phyloP scores from a whole-genome alignment of 2,329 filamentous ascomycete species.

The Aspergillus ruber region DNA sequence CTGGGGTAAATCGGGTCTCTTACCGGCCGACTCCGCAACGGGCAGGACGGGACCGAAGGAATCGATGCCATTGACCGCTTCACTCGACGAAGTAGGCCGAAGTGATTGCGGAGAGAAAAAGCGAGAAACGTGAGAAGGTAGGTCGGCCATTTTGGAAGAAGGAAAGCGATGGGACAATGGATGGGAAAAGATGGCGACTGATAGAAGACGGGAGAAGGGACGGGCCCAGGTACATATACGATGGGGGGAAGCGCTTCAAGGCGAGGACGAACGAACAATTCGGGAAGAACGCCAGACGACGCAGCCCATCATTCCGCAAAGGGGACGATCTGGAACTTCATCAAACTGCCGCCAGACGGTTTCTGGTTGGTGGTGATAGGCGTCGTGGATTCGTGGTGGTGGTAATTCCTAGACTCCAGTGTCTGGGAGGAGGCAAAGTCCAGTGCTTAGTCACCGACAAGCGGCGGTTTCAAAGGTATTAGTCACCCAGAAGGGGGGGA shows the following conservation, averaged over 20 bases:
- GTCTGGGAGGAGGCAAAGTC: neutral
- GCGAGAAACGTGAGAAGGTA: slow-evolving; percentile 51
- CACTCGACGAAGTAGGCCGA: slow-evolving; percentile 15
- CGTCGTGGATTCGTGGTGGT: neutral
- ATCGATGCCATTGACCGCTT: slow-evolving; percentile 15
- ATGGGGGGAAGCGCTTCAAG: neutral
- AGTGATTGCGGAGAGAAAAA: slow-evolving; percentile 38
- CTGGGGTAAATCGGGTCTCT: slow-evolving; percentile 1
- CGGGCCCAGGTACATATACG: neutral
- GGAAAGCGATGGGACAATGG: neutral
- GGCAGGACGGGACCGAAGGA: neutral
- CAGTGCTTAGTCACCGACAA: neutral
- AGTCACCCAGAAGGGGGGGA: neutral
- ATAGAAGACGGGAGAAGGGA: neutral
- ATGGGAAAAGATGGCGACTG: neutral
- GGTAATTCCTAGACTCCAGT: neutral
- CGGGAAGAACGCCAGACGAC: neutral
- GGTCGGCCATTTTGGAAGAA: slow-evolving; percentile 42
- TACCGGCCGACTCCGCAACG: neutral
- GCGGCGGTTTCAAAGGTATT: neutral
- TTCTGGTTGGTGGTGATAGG: neutral
- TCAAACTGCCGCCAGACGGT: neutral
- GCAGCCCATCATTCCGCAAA: neutral
- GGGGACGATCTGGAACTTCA: neutral
- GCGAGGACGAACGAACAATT: neutral